phyloP scores from a whole-genome alignment of 2,329 filamentous ascomycete species.

The Madurella fahalii region DNA sequence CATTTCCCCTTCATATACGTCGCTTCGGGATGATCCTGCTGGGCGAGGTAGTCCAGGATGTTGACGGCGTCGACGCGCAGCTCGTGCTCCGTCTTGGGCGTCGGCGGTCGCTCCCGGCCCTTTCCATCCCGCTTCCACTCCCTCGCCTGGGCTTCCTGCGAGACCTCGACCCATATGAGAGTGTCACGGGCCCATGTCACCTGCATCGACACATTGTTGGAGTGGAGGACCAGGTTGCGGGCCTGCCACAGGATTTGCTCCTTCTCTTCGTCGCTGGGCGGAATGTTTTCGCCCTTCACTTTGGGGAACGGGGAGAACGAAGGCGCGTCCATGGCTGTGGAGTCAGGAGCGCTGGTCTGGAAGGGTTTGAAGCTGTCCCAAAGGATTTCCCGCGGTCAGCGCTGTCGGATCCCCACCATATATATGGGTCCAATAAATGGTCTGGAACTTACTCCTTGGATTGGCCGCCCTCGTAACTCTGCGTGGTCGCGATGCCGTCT shows the following conservation, averaged over 20 bases:
- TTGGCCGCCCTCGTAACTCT: conserved; percentile 21
- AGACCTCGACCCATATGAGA: conserved; percentile 80
- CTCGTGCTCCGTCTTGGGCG: conserved; percentile 84
- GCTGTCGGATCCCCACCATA: conserved; percentile 11
- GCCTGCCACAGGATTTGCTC: conserved; percentile 85
- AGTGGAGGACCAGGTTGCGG: conserved; percentile 78
- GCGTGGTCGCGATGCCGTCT: conserved; percentile 21
- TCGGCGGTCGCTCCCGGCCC: conserved; percentile 59
- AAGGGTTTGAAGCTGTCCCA: conserved; percentile 40
- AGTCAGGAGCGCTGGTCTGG: conserved; percentile 35
- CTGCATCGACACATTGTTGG: conserved; percentile 94
- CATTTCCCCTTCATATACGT: conserved; percentile 94
- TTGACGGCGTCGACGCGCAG: conserved; percentile 84
- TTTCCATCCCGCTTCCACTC: conserved; percentile 44
- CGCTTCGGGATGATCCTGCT: conserved; percentile 88
- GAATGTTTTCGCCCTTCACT: conserved; percentile 80
- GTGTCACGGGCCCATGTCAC: conserved; percentile 94
- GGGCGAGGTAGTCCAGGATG: conserved; percentile 83
- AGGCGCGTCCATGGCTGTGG: conserved; percentile 55
- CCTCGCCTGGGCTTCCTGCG: conserved; percentile 70
- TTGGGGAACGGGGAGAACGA: conserved; percentile 91
- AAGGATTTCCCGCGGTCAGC: conserved; percentile 15
- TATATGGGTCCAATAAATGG: conserved; percentile 11
- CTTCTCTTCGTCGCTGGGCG: conserved; percentile 89
- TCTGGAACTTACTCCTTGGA: conserved; percentile 22